Percentiles rank a stretch among this genome's conserved stretches.
These are phyloP conservation scores for Cercophora samala DNA, from an alignment of 495 filamentous ascomycete genomes.

Conservation along the genomic window DNA sequence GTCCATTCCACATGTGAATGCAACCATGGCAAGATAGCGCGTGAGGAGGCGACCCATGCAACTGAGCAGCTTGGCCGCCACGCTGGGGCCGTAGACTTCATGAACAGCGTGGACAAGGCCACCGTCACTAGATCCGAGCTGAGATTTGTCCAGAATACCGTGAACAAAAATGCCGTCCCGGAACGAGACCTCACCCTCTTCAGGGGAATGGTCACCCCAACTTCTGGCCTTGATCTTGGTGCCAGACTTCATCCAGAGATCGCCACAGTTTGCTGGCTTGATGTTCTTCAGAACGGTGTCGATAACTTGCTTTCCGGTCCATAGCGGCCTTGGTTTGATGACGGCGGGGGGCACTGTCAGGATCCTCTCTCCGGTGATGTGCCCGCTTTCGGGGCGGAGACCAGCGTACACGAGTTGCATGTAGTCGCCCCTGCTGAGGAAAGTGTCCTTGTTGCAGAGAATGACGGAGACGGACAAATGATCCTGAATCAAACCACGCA, in stretches of 20 bases:
- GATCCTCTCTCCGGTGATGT: conserved; percentile 68
- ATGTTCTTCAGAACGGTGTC: conserved; percentile 94
- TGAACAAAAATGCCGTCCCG: conserved; percentile 80
- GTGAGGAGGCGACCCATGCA: conserved; percentile 87
- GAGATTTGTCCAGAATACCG: conserved; percentile 94
- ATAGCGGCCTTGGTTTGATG: conserved; percentile 73
- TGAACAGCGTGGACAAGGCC: conserved; percentile 90
- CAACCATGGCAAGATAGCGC: conserved; percentile 84
- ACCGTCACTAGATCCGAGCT: conserved; percentile 81
- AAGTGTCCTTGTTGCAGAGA: conserved; percentile 88
- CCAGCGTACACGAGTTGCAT: conserved; percentile 89
- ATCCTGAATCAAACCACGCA: conserved; percentile 97
- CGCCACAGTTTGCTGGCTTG: conserved; percentile 66
- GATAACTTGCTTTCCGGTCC: conserved; percentile 98
- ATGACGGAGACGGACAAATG: conserved; percentile 92
- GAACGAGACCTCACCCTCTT: conserved; percentile 79
- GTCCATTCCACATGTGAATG: conserved; percentile 96
- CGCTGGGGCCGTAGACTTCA: conserved; percentile 85
- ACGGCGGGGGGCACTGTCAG: conserved; percentile 75
- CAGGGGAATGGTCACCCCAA: conserved; percentile 57
- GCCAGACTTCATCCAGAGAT: conserved; percentile 74
- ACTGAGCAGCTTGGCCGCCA: conserved; percentile 81
- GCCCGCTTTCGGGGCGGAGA: conserved; percentile 81
- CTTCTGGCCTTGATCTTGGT: conserved; percentile 70
- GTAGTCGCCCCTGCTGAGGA: conserved; percentile 85